These are phyloP conservation scores for Aspergillus transmontanensis DNA, from an alignment of 2,329 filamentous ascomycete genomes.

Conservation along the genomic window DNA sequence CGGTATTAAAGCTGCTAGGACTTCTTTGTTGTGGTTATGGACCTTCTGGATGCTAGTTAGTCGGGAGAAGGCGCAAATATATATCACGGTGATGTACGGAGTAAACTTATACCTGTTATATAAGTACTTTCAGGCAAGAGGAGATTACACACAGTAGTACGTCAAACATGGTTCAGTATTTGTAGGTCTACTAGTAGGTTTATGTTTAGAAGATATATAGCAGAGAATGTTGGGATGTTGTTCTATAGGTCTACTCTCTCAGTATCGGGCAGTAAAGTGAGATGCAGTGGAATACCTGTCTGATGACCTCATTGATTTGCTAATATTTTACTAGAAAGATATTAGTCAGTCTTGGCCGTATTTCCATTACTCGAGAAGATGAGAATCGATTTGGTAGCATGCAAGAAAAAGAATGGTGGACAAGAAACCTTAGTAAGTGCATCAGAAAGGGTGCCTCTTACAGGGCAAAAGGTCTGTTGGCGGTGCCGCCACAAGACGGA, in stretches of 20 bases:
- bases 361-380: neutral
- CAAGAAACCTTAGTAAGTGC: neutral
- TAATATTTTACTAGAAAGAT: neutral
- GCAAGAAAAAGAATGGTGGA: neutral
- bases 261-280: too few species aligned
- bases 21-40: neutral
- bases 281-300: neutral
- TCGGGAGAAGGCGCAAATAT: neutral
- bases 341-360: neutral
- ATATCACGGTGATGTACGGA: neutral
- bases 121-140: too few species aligned
- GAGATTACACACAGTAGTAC: too few species aligned
- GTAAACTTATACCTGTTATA: too few species aligned
- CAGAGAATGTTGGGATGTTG: too few species aligned
- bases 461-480: neutral
- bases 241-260: too few species aligned
- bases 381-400: neutral
- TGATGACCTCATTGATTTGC: neutral
- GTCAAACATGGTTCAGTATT: too few species aligned
- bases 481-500: constrained; percentile 5
- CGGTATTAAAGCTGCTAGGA: too few species aligned
- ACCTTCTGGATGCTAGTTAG: neutral
- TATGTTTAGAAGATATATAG: too few species aligned
- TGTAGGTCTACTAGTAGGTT: too few species aligned
- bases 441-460: neutral